Conservation (phyloP, 306 rosid species). For the Citrullus mucosospermus region DNA sequence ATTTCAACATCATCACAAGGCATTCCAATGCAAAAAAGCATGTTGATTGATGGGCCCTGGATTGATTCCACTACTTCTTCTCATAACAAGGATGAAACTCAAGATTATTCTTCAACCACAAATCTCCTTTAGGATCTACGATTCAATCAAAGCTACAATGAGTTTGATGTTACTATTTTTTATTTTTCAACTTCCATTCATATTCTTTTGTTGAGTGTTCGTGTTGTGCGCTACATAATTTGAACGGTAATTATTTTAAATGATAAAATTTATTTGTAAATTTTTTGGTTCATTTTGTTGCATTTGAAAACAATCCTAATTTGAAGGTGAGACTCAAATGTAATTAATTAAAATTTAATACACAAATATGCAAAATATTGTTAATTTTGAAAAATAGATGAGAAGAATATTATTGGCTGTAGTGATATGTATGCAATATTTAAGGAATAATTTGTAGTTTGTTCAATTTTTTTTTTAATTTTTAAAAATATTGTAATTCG, state of each 20-base stretch:
- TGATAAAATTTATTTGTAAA: too few species aligned
- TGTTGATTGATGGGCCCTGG: conserved; percentile 52
- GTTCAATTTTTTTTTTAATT: too few species aligned
- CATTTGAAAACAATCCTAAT: too few species aligned
- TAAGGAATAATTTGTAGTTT: too few species aligned
- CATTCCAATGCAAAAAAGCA: conserved; percentile 26
- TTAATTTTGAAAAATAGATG: too few species aligned
- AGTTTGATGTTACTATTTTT: background rate
- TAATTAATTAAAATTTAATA: too few species aligned
- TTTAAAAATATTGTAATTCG: too few species aligned
- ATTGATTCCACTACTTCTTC: conserved; percentile 33
- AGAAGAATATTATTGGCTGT: too few species aligned
- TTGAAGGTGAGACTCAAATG: background rate
- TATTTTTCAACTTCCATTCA: background rate
- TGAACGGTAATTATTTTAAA: background rate
- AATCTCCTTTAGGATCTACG: conserved; percentile 15
- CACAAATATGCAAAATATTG: too few species aligned
- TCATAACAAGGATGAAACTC: conserved; percentile 19
- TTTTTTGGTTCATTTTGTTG: too few species aligned
- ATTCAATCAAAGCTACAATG: background rate
- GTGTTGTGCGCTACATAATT: background rate
- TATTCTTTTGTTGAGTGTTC: background rate
- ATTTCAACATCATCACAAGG: conserved; percentile 26
- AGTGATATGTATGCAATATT: too few species aligned
- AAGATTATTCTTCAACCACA: conserved; percentile 17